Percentiles rank a stretch among this genome's conserved stretches.
phyloP scores from a whole-genome alignment of 352 stramenopile species.

The Globisporangium takayamanum region DNA sequence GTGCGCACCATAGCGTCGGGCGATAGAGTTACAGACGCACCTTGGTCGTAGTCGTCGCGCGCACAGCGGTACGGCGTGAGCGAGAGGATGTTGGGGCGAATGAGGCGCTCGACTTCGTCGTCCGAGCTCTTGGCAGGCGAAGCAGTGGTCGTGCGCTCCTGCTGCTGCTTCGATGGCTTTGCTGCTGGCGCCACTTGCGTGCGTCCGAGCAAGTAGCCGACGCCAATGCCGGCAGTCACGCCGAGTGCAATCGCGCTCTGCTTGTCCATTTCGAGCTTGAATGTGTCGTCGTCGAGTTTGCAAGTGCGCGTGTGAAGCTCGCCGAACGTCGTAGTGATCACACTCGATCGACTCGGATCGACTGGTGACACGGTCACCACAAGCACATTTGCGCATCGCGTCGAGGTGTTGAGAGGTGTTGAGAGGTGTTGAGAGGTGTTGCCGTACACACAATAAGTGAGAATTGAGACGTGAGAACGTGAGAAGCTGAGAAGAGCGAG shows the following conservation, averaged over 20 bases:
- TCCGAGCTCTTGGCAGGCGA: conserved; percentile 6
- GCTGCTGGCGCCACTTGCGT: conserved; percentile 17
- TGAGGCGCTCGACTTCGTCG: conserved; percentile 83
- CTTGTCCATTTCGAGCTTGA: conserved; percentile 41
- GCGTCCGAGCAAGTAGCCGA: conserved; percentile 63
- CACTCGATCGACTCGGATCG: not conserved
- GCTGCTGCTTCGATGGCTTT: conserved; percentile 1
- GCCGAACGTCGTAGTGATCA: not conserved
- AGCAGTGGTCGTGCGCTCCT: conserved; percentile 1
- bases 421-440: no score
- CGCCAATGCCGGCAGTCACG: conserved; percentile 52
- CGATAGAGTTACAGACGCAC: conserved; percentile 13
- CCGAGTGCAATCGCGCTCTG: conserved; percentile 52
- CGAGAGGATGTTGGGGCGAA: conserved; percentile 95
- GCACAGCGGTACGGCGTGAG: conserved; percentile 96
- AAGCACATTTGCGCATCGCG: no score
- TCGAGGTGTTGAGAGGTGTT: no score
- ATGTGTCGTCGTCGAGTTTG: not conserved
- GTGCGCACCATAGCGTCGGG: not conserved
- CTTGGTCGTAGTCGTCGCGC: conserved; percentile 93
- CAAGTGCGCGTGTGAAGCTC: conserved; percentile 5
- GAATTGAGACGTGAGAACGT: no score
- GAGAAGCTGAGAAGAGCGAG: no score
- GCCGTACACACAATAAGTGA: no score
- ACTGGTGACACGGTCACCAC: not conserved